Evolutionary conservation across 768 basidiomycete genomes (phyloP).

Genomic region (Psilocybe cyanescens): DNA sequence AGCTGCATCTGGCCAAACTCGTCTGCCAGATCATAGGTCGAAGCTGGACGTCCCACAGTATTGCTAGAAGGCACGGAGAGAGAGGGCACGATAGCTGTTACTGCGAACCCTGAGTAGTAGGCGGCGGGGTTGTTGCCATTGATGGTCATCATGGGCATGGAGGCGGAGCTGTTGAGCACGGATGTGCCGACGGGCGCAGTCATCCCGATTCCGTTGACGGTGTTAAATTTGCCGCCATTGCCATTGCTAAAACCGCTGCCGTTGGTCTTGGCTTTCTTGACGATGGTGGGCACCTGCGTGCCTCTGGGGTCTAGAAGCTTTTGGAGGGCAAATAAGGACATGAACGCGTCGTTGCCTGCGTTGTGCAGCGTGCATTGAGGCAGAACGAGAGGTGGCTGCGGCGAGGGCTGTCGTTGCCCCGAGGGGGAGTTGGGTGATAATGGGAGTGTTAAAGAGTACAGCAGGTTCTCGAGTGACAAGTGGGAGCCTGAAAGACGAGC

Average conservation of each 20-base stretch:
- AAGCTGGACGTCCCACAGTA: constrained; percentile 22
- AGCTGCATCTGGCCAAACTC: constrained; percentile 46
- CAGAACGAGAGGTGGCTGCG: constrained; percentile 27
- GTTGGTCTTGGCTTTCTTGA: constrained; percentile 29
- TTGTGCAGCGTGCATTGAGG: constrained; percentile 61
- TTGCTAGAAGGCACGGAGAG: constrained; percentile 9
- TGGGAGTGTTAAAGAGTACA: constrained; percentile 61
- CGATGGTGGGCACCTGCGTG: constrained; percentile 36
- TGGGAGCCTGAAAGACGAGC: constrained; percentile 53
- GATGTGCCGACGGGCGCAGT: constrained; percentile 1
- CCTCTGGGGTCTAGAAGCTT: constrained; percentile 62
- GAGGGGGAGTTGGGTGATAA: constrained; percentile 16
- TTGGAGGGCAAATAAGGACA: constrained; percentile 71
- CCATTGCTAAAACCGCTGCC: not conserved
- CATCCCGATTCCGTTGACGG: constrained; percentile 9
- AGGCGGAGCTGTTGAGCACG: not conserved
- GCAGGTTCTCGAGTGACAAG: constrained; percentile 64
- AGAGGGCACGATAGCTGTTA: constrained; percentile 15
- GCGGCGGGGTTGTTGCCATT: constrained; percentile 15
- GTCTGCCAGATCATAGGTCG: constrained; percentile 37
- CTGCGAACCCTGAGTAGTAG: constrained; percentile 19
- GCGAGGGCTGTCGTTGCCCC: constrained; percentile 19
- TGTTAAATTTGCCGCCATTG: not conserved
- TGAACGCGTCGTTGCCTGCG: constrained; percentile 81
- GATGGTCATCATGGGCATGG: constrained; percentile 25